Base-by-base conservation (phyloP, 2,329 filamentous ascomycete genomes). In the Fusarium hainanense region DNA sequence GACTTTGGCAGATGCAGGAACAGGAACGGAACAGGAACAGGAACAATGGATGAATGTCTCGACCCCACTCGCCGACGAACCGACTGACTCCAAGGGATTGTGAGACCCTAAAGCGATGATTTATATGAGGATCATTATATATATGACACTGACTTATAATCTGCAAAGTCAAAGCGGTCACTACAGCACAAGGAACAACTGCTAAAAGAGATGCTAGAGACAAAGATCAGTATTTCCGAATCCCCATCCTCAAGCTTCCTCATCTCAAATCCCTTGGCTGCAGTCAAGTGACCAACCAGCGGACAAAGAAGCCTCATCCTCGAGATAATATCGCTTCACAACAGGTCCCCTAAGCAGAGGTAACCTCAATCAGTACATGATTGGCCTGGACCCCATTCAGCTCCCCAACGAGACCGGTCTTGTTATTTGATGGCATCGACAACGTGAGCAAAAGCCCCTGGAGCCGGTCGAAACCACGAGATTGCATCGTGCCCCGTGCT, bases 1-100 rank as follows among this genome's bases (percentile, higher is more conserved):
- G 49, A 52, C 49, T 16, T 21, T 71, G 61, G 58, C 67, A 75
- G 73, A 78, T 66, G 75, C 76, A 77, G 75, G 77, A 77, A 77
- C 77, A 77, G 10, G 18, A 10, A 32, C 30, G 18, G 18, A 10
- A 32, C 30, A 32, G 30, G 30, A 13, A 34, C 9, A 37, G 34
- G 34, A 37, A 37, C 34, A 37, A 37, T 37, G 34, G 34, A 37
- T 37, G 34, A n/a, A 77, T 77, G 68, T 74, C 66, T 52, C 25
- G 54, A 68, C 74, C 63, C 75, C 75, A 72, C 72, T 66, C 57
- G 46, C 70, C 70, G 71, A 72, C 55, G 73, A 65, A 55, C 71
- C 71, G 71, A 71, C 48, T 67, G 65, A 60, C 66, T 69, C 62
- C 58, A 59, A 62, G 27, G 51, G 49, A 52, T 27, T 40, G 18